Evolutionary conservation across 2,329 filamentous ascomycete genomes (phyloP).

Genomic region (Sordariomycetes sp.): DNA sequence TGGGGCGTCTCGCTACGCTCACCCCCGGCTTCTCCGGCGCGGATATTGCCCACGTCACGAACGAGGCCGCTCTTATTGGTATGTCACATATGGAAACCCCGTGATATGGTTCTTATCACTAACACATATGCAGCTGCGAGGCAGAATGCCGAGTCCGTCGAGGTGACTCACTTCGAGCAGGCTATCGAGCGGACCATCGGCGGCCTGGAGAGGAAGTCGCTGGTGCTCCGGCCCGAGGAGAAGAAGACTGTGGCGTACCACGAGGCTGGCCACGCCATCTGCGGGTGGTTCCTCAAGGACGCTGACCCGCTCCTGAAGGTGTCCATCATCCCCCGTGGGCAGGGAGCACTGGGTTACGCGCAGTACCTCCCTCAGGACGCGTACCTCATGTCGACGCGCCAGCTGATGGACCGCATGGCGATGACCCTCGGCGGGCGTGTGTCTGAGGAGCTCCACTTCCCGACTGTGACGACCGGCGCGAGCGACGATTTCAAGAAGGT

Average conservation of each 20-base stretch:
- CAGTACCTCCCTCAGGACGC: constrained; percentile 93
- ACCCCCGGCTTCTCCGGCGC: constrained; percentile 96
- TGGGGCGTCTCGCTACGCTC: constrained; percentile 78
- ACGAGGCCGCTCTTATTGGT: constrained; percentile 95
- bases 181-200: constrained; percentile 96
- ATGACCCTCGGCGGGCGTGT: constrained; percentile 97
- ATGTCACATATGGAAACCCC: constrained; percentile 23
- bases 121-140: constrained; percentile 54
- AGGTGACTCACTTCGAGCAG: constrained; percentile 88
- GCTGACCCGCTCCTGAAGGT: constrained; percentile 98
- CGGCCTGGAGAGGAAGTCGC: constrained; percentile 91
- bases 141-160: constrained; percentile 64
- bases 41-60: constrained; percentile 96
- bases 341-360: constrained; percentile 87
- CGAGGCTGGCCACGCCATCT: constrained; percentile 95
- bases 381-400: constrained; percentile 89
- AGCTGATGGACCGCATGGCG: constrained; percentile 98
- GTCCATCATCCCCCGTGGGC: constrained; percentile 92
- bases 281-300: constrained; percentile 92
- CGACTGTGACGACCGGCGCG: constrained; percentile 88
- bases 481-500: constrained; percentile 98
- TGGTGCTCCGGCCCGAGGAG: constrained; percentile 85
- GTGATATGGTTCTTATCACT: not conserved
- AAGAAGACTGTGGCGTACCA: constrained; percentile 94
- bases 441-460: constrained; percentile 92